Base-by-base conservation (phyloP, 2,329 filamentous ascomycete species). In the Xylaria sp. region DNA sequence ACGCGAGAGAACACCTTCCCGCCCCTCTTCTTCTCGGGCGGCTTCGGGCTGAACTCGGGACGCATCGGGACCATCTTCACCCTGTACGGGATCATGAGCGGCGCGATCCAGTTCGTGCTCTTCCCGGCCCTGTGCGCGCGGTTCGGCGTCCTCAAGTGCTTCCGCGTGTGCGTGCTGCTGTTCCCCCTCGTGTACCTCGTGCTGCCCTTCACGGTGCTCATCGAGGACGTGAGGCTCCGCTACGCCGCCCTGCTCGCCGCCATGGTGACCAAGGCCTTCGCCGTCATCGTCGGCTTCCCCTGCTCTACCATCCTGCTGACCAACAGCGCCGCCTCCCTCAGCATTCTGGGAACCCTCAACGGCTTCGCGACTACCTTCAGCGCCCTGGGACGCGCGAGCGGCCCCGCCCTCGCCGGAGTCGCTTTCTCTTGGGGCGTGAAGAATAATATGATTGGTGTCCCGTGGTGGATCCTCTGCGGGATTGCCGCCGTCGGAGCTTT, bases 301-400 rank as follows among this genome's bases (percentile, higher is more conserved):
- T 96, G 93, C 75, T 91, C 88, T 31, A 97, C 93, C 6, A 97
- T 98, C 74, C 84, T 98, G 57, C 86, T 98, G 44, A 97, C 94
- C 33, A 97, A 97, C 80, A 93, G 91, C 10, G 93, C 93, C 4
- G 81, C 85, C 0, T 94, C 91, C 63, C 82, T 97, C 17, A 84
- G 87, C 51, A 88, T 97, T 10, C 86, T 98, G 5, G 94, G 94
- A 1, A 97, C 94, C 0, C 82, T 98, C 64, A 98, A 98, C 76
- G 96, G 95, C 2, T 89, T 97, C 69, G 94, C 93, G 0, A 97
- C 94, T 0, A 92, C 91, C 65, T 89, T 94, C 40, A 91, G 90
- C 71, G 94, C 93, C 0, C 80, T 97, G 5, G 95, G 94, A 1
- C 85, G 94, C 58, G 94, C 93, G 0, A 76, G 87, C 0, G 96